phyloP scores from a whole-genome alignment of 106 monocot genomes.

The Dioscorea alata region DNA sequence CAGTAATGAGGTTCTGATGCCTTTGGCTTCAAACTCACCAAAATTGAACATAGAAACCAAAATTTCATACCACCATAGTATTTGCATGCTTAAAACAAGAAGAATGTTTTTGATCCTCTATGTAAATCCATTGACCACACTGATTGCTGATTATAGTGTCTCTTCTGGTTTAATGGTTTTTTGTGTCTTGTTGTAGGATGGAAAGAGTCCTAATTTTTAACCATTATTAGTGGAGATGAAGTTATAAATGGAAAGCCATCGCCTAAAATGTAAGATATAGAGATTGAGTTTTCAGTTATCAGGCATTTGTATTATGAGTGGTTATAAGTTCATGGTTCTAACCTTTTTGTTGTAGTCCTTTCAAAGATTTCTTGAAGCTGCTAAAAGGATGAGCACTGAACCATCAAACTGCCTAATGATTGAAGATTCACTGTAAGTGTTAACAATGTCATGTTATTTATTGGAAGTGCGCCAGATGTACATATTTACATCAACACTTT shows the following conservation, averaged over 20 bases:
- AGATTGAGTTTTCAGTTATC: neutral
- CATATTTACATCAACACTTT: too few relatives aligned
- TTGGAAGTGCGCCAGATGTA: too few relatives aligned
- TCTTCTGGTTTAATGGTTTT: neutral
- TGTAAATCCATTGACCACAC: neutral
- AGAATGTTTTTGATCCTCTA: neutral
- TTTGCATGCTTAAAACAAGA: neutral
- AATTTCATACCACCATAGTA: constrained; percentile 73
- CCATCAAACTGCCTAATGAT: constrained; percentile 79
- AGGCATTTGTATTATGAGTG: neutral
- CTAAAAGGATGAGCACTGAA: constrained; percentile 71
- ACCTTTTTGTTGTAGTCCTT: neutral
- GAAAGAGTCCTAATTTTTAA: constrained; percentile 81
- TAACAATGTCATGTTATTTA: neutral
- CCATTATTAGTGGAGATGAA: constrained; percentile 87
- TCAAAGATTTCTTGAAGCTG: constrained; percentile 89
- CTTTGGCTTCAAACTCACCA: constrained; percentile 92
- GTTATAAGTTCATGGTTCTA: neutral
- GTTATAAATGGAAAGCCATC: constrained; percentile 80
- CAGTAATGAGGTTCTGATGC: constrained; percentile 56
- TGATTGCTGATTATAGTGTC: neutral
- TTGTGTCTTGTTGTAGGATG: constrained; percentile 37
- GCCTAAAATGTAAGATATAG: constrained; percentile 77
- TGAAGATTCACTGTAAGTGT: constrained; percentile 88
- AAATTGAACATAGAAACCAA: constrained; percentile 74